These are phyloP conservation scores for Tricholomella constricta DNA, from an alignment of 768 basidiomycete species.

Conservation along the genomic window DNA sequence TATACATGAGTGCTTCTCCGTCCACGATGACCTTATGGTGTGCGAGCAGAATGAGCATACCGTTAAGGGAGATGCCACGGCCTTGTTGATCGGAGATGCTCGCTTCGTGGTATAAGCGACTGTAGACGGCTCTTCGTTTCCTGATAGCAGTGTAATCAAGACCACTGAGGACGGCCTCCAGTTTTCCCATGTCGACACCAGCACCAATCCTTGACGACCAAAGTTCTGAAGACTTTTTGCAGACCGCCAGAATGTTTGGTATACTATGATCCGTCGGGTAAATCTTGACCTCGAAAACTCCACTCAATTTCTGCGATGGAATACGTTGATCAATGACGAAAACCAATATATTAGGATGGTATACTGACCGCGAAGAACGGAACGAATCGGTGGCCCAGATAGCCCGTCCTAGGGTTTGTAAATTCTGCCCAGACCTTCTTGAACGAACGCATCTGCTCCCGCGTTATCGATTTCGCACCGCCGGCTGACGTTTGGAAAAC, in stretches of 20 bases:
- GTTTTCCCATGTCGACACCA: constrained; percentile 64
- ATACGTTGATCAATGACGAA: not conserved
- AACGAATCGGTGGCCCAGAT: constrained; percentile 69
- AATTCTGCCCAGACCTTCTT: constrained; percentile 93
- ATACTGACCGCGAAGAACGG: constrained; percentile 79
- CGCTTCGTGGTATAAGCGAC: constrained; percentile 86
- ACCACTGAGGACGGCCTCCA: constrained; percentile 56
- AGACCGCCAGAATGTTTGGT: constrained; percentile 55
- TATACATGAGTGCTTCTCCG: constrained; percentile 84
- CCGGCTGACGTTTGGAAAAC: constrained; percentile 87
- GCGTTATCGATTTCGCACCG: constrained; percentile 77
- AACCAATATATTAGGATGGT: not conserved
- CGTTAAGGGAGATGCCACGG: constrained; percentile 86
- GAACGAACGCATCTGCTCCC: constrained; percentile 92
- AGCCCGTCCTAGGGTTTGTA: constrained; percentile 76
- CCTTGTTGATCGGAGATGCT: constrained; percentile 67
- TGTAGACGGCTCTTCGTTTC: constrained; percentile 69
- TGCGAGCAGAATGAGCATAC: constrained; percentile 83
- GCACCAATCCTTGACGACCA: constrained; percentile 39
- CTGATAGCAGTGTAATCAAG: constrained; percentile 69
- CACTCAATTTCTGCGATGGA: constrained; percentile 67
- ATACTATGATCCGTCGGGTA: constrained; percentile 74
- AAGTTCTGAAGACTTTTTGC: constrained; percentile 39
- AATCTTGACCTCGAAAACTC: constrained; percentile 86
- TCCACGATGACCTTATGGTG: constrained; percentile 94